Evolutionary conservation across 768 basidiomycete genomes (phyloP).

Genomic region (Lentinula raphanica): DNA sequence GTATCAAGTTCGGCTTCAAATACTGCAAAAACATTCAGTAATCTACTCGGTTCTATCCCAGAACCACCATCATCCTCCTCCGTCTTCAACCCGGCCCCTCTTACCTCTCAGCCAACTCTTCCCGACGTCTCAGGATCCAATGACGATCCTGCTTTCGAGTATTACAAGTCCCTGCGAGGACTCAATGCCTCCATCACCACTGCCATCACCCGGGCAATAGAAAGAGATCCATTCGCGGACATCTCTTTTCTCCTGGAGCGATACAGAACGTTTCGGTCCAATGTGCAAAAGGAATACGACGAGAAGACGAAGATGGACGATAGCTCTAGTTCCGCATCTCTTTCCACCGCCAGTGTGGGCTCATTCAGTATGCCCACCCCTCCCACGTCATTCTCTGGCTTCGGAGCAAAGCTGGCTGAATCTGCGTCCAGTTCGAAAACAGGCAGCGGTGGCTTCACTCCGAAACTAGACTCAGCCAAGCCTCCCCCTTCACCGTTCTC

Average conservation of each 20-base stretch:
- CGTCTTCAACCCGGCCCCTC: slow-evolving; percentile 8
- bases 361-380: slow-evolving; percentile 24
- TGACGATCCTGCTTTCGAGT: slow-evolving; percentile 38
- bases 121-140: slow-evolving; percentile 13
- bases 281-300: slow-evolving; percentile 55
- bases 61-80: slow-evolving; percentile 2
- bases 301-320: slow-evolving; percentile 9
- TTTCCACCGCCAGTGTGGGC: background rate
- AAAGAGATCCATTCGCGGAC: slow-evolving; percentile 69
- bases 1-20: slow-evolving; percentile 34
- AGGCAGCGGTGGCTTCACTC: slow-evolving; percentile 17
- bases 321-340: slow-evolving; percentile 6
- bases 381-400: slow-evolving; percentile 31
- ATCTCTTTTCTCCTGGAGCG: slow-evolving; percentile 48
- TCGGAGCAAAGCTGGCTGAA: slow-evolving; percentile 15
- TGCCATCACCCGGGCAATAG: slow-evolving; percentile 52
- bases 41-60: slow-evolving; percentile 28
- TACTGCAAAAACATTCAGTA: slow-evolving; percentile 50
- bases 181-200: slow-evolving; percentile 63
- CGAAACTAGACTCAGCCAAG: slow-evolving; percentile 8
- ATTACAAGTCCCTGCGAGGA: slow-evolving; percentile 68
- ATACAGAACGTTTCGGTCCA: slow-evolving; percentile 52
- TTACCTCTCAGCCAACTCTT: slow-evolving; percentile 12
- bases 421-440: slow-evolving; percentile 15
- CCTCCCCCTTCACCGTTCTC: slow-evolving; percentile 15